A percentile compares a stretch with the other conserved stretches of the same genome.
These are phyloP conservation scores for Claviceps sp. DNA, from an alignment of 2,329 filamentous ascomycete species.

Conservation along the genomic window DNA sequence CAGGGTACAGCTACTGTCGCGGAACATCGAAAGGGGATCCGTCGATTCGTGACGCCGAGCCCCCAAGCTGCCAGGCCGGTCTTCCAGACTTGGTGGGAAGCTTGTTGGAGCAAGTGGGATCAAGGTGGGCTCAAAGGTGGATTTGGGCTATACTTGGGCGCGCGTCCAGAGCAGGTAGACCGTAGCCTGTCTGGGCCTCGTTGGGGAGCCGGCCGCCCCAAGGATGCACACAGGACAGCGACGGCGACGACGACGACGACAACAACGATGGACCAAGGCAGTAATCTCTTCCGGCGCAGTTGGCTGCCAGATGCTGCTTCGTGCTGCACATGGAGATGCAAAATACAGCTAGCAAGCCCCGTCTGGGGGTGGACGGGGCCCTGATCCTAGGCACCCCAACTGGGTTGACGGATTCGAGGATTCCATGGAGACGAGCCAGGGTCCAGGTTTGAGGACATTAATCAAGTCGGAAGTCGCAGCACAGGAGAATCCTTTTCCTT, in stretches of 20 bases:
- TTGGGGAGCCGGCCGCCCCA: neutral
- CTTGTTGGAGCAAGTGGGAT: conserved; percentile 3
- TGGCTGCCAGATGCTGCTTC: neutral
- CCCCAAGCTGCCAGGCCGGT: neutral
- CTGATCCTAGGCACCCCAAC: conserved; percentile 3
- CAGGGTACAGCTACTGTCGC: neutral
- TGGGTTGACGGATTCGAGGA: conserved; percentile 3
- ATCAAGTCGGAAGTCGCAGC: conserved; percentile 2
- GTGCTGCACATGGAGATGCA: neutral
- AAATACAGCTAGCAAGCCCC: neutral
- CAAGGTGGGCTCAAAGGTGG: conserved; percentile 2
- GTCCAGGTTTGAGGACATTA: conserved; percentile 6
- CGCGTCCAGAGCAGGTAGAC: neutral
- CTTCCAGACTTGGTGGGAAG: conserved; percentile 1
- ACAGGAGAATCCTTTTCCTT: neutral
- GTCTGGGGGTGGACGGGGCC: conserved; percentile 2
- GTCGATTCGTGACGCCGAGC: conserved; percentile 1
- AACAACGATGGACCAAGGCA: neutral
- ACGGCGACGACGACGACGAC: neutral
- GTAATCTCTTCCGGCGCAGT: neutral
- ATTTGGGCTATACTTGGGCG: conserved; percentile 5
- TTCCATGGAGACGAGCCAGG: conserved; percentile 5
- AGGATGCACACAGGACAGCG: neutral
- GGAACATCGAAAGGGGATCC: conserved; percentile 1
- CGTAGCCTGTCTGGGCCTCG: neutral